These are phyloP conservation scores for Bolboschoenus planiculmis DNA, from an alignment of 176 grass and related monocot genomes.

Conservation along the genomic window DNA sequence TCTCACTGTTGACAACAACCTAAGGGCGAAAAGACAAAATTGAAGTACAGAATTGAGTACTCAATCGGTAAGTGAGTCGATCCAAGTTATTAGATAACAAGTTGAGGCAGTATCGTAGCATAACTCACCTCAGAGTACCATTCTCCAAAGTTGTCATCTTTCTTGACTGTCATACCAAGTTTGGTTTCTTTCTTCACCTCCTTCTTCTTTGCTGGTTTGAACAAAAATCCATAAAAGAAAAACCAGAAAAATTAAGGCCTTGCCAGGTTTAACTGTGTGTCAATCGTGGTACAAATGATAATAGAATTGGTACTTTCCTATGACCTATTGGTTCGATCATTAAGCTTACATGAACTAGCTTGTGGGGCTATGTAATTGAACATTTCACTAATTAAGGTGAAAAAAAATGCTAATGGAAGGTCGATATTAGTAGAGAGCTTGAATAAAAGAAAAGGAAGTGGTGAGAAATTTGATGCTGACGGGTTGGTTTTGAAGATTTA, in stretches of 20 bases:
- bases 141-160: constrained; percentile 82
- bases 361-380: too few species aligned
- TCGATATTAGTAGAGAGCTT: background rate
- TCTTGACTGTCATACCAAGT: constrained; percentile 73
- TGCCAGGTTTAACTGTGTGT: too few species aligned
- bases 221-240: background rate
- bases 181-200: constrained; percentile 96
- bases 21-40: constrained; percentile 33
- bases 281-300: too few species aligned
- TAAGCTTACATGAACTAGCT: too few species aligned
- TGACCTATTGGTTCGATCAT: too few species aligned
- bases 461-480: background rate
- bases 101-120: background rate
- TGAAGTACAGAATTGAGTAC: too few species aligned
- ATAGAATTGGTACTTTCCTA: background rate
- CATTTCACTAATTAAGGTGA: too few species aligned
- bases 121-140: constrained; percentile 85
- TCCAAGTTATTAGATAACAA: background rate
- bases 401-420: background rate
- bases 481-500: background rate
- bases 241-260: too few species aligned
- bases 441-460: background rate
- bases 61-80: too few species aligned
- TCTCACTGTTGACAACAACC: constrained; percentile 90
- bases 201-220: constrained; percentile 73